Evolutionary conservation across 768 basidiomycete species (phyloP).

Genomic region (Phanerochaete carnosa): DNA sequence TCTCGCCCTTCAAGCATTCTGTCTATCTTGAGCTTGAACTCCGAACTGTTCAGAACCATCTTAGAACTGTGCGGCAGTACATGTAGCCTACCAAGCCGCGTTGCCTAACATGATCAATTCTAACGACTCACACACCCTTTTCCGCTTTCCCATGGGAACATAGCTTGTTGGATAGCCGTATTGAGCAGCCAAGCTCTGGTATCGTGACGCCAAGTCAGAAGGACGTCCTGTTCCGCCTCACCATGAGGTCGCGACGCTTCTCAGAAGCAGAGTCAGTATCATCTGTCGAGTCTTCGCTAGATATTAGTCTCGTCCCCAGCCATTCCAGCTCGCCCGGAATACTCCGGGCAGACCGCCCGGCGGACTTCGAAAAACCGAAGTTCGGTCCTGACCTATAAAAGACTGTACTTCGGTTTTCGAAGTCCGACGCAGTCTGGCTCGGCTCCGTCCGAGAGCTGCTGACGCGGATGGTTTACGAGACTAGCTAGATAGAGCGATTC

Average conservation of each 20-base stretch:
- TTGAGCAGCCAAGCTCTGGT: not conserved
- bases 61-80: not conserved
- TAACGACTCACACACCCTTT: not conserved
- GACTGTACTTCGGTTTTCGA: no score
- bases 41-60: not conserved
- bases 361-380: no score
- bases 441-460: no score
- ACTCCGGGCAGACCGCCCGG: no score
- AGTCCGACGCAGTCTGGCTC: no score
- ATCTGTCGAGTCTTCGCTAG: not conserved
- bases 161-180: not conserved
- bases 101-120: not conserved
- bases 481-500: no score
- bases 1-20: not conserved
- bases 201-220: not conserved
- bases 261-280: not conserved
- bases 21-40: not conserved
- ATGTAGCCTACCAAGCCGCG: not conserved
- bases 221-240: not conserved
- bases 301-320: no score
- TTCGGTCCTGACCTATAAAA: no score
- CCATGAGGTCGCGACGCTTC: not conserved
- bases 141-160: not conserved
- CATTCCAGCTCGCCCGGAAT: no score
- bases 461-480: no score